Base-by-base conservation (phyloP, 2,329 filamentous ascomycete genomes). In the Thielaviopsis euricoi region DNA sequence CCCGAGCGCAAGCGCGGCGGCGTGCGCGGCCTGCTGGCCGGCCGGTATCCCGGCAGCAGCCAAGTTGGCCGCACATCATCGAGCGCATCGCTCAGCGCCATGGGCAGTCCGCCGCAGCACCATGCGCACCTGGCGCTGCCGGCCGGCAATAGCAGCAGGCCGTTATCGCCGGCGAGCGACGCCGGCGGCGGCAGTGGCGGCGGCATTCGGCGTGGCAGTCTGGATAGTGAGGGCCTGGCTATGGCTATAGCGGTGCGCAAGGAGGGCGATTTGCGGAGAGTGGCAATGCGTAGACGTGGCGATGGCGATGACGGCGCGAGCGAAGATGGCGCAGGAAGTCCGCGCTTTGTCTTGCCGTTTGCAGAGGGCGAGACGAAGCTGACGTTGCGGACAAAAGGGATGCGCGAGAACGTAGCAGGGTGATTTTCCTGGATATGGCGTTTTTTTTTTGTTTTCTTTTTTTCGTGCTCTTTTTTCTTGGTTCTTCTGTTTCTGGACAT, bases 1-100 rank as follows among this genome's bases (percentile, higher is more conserved):
- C 81, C 81, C 0, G 78, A 79, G 64, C 72, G 81, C 46, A 84
- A 82, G 62, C 74, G 74, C 48, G 81, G 81, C 13, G 81, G 81
- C 10, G 76, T 85, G 0, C 70, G 80, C 26, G 81, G 81, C 0
- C 66, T 85, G 1, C 77, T 79, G 71, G 72, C 72, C 0, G 77
- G 78, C 0, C 68, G 75, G 33, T 63, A 77, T 26, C 72, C 71
- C 46, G 69, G 71, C 19, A 65, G 69, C 33, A 43, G 46, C 9
- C 48, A 50, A 4, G 43, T 37, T 12, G 25, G 26, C 6, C 25
- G 48, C 4, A 21, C 19, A 1, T 48, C 51, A 10, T 48, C 56
- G 13, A 50, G 15, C 12, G 40, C 56, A n/a, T 54, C 56, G 22
- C 40, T 50, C 12, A 53, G 25, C 25, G 33, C 33, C 7, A 19